Evolutionary conservation across 2,329 filamentous ascomycete genomes (phyloP).

Genomic region (Phaeosphaeriaceae sp.): DNA sequence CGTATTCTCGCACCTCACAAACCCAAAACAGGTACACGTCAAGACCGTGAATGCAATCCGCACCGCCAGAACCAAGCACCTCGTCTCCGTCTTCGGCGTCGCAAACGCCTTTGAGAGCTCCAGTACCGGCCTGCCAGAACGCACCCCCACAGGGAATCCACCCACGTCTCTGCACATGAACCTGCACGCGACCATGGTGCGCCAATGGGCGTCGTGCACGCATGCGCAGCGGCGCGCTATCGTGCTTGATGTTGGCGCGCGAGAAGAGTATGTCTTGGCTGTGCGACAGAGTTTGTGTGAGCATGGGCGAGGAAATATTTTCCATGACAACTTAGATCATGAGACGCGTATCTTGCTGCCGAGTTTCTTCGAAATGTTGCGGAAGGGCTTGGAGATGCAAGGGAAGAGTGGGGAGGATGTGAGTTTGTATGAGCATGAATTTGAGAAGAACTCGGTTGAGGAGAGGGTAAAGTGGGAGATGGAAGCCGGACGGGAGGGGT

Average conservation of each 20-base stretch:
- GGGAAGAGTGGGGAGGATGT: conserved; percentile 18
- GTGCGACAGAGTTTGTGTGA: conserved; percentile 27
- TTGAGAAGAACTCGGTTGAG: conserved; percentile 27
- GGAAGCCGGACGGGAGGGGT: not conserved
- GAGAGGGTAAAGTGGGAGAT: conserved; percentile 32
- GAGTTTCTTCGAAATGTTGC: conserved; percentile 33
- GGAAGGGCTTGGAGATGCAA: conserved; percentile 22
- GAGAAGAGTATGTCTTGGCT: conserved; percentile 21
- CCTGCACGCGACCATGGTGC: conserved; percentile 34
- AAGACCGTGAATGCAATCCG: conserved; percentile 17
- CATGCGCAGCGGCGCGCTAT: conserved; percentile 9
- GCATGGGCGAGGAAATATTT: conserved; percentile 32
- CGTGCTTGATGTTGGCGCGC: conserved; percentile 4
- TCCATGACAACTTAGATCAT: conserved; percentile 16
- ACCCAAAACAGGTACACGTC: not conserved
- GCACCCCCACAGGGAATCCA: conserved; percentile 9
- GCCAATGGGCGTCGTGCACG: conserved; percentile 27
- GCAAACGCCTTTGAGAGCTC: conserved; percentile 24
- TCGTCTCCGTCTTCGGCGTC: conserved; percentile 28
- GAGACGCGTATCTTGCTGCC: conserved; percentile 26
- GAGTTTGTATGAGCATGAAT: conserved; percentile 30
- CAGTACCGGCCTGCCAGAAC: conserved; percentile 38
- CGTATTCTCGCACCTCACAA: conserved; percentile 11
- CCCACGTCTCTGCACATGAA: conserved; percentile 35
- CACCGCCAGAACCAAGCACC: conserved; percentile 27